Conservation (phyloP, 2,329 filamentous ascomycete genomes). For the Alternaria sp. region DNA sequence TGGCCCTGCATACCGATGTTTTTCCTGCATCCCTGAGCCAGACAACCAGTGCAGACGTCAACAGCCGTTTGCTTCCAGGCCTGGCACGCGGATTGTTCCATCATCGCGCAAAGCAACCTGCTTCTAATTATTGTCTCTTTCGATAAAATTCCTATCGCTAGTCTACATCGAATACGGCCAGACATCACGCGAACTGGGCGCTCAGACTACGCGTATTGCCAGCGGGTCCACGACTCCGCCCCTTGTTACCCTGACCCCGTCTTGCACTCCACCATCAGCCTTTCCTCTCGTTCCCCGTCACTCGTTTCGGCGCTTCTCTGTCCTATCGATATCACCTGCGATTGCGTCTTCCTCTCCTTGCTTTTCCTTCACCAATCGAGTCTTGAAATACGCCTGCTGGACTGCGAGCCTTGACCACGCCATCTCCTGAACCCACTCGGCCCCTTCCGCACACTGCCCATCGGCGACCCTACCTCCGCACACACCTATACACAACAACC, state of each 20-base stretch:
- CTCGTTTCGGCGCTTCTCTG: constrained; percentile 40
- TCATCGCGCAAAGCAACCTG: not conserved
- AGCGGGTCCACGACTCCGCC: constrained; percentile 33
- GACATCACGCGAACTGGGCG: constrained; percentile 23
- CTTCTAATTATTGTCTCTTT: constrained; percentile 2
- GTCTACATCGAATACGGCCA: constrained; percentile 13
- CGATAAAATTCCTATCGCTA: constrained; percentile 32
- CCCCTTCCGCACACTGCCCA: constrained; percentile 5
- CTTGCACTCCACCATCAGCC: constrained; percentile 32
- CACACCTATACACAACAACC: constrained; percentile 23
- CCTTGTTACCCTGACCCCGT: constrained; percentile 27
- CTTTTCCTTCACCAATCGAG: constrained; percentile 16
- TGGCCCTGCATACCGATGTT: constrained; percentile 15
- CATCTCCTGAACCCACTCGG: constrained; percentile 30
- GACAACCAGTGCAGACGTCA: constrained; percentile 8
- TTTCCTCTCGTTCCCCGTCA: constrained; percentile 41
- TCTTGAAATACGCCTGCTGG: constrained; percentile 11
- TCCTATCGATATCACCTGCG: constrained; percentile 25
- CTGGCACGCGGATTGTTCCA: not conserved
- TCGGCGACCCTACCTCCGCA: not conserved
- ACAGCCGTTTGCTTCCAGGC: not conserved
- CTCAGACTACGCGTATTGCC: constrained; percentile 22
- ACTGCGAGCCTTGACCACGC: constrained; percentile 25
- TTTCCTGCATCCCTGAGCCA: constrained; percentile 12
- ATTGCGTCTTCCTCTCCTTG: constrained; percentile 17